phyloP scores from a whole-genome alignment of 164 flowering plant species.

The Vitis vinifera region DNA sequence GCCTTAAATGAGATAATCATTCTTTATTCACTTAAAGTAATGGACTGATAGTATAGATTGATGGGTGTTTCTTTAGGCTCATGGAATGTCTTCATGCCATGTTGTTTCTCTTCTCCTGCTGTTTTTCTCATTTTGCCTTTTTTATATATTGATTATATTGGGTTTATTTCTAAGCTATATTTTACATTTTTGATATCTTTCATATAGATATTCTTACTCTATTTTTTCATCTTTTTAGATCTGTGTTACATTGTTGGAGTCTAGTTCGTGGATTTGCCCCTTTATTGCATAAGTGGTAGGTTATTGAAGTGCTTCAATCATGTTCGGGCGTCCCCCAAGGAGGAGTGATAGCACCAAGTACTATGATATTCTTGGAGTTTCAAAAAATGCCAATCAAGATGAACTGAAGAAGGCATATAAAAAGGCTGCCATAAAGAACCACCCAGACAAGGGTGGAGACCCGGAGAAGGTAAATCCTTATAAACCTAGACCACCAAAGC shows the following conservation, averaged over 20 bases:
- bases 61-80: too few relatives aligned
- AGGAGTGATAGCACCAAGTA: constrained; percentile 53
- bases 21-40: too few relatives aligned
- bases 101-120: too few relatives aligned
- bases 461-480: constrained; percentile 47
- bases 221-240: not conserved
- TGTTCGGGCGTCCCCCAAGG: constrained; percentile 63
- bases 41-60: too few relatives aligned
- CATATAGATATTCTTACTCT: too few relatives aligned
- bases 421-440: constrained; percentile 64
- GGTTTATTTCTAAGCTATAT: too few relatives aligned
- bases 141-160: too few relatives aligned
- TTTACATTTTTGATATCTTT: too few relatives aligned
- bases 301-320: constrained; percentile 25
- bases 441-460: constrained; percentile 71
- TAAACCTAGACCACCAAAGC: not conserved
- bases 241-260: not conserved
- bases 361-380: constrained; percentile 54
- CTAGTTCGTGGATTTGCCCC: not conserved
- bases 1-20: too few relatives aligned
- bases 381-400: constrained; percentile 45
- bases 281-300: not conserved
- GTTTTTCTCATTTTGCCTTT: too few relatives aligned
- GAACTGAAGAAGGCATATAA: constrained; percentile 63
- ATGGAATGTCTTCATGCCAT: too few relatives aligned